Percentiles rank a stretch among this genome's conserved stretches.
Conservation (phyloP, 768 basidiomycete genomes). For the Russula abietina region DNA sequence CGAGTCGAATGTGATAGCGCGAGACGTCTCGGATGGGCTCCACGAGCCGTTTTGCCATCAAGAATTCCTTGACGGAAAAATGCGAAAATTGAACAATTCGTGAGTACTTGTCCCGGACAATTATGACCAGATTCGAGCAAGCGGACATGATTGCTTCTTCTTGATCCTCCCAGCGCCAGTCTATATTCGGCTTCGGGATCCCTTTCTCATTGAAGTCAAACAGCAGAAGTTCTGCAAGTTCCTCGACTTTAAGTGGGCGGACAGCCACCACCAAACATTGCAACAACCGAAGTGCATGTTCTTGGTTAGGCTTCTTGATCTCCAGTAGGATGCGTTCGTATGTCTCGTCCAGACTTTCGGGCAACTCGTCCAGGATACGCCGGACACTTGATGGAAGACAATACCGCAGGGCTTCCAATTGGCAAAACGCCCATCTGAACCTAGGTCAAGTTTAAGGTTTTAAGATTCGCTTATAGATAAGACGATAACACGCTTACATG, state of each 20-base stretch:
- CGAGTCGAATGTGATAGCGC: not conserved
- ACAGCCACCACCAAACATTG: not conserved
- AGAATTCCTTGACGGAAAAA: not conserved
- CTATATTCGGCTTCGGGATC: not conserved
- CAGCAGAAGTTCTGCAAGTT: not conserved
- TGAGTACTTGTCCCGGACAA: not conserved
- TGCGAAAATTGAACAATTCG: not conserved
- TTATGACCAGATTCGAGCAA: not conserved
- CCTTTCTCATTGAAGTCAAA: not conserved
- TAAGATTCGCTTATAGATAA: not conserved
- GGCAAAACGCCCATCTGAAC: slow-evolving; percentile 9
- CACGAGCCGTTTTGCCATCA: not conserved
- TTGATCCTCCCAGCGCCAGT: not conserved
- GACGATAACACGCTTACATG: not conserved
- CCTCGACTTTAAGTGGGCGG: not conserved
- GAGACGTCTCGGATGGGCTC: not conserved
- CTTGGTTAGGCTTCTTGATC: not conserved
- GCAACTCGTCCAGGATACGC: not conserved
- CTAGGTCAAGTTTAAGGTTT: not conserved
- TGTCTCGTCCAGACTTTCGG: not conserved
- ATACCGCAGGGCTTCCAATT: not conserved
- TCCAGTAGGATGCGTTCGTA: not conserved
- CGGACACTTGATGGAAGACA: not conserved
- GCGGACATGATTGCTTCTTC: not conserved
- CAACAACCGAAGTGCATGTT: not conserved